These are phyloP conservation scores for Trichosporon sp. DNA, from an alignment of 1,284 basidiomycete species.

Conservation along the genomic window DNA sequence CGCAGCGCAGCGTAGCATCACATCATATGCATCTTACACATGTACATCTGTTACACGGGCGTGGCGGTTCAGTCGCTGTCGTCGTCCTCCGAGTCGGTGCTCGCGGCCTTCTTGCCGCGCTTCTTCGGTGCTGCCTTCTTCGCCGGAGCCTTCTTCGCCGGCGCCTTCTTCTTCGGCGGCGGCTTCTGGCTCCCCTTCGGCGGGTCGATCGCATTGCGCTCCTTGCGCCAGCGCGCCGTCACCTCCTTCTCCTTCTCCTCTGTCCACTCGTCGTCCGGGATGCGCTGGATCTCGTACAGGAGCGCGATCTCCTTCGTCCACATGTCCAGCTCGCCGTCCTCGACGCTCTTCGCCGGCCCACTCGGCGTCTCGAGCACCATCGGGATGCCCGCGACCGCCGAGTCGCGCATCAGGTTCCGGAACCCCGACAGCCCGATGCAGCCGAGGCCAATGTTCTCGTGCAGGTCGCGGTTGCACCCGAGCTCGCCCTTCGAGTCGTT, in stretches of 20 bases:
- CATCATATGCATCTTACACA: constrained; percentile 1
- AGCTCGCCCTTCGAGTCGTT: constrained; percentile 72
- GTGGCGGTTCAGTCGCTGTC: not conserved
- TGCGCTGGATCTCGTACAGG: constrained; percentile 45
- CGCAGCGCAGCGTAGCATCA: not conserved
- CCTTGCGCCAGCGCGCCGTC: constrained; percentile 34
- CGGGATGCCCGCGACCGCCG: constrained; percentile 64
- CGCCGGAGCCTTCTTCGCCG: constrained; percentile 22
- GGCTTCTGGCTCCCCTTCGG: constrained; percentile 26
- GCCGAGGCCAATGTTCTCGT: constrained; percentile 81
- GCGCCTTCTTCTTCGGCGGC: constrained; percentile 19
- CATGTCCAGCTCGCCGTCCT: constrained; percentile 53
- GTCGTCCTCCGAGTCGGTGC: constrained; percentile 16
- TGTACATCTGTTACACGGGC: not conserved
- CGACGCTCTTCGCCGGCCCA: constrained; percentile 16
- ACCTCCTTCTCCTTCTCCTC: constrained; percentile 32
- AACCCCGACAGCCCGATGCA: constrained; percentile 64
- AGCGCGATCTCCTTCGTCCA: constrained; percentile 68
- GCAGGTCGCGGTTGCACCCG: constrained; percentile 67
- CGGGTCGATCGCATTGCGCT: constrained; percentile 39
- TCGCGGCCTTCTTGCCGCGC: constrained; percentile 18
- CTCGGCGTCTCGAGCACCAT: constrained; percentile 74
- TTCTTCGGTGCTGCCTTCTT: constrained; percentile 24
- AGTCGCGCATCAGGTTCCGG: constrained; percentile 64
- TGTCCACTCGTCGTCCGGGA: constrained; percentile 41